Base-by-base conservation (phyloP, 140 eudicot species). In the Ambrosia hybrid region DNA sequence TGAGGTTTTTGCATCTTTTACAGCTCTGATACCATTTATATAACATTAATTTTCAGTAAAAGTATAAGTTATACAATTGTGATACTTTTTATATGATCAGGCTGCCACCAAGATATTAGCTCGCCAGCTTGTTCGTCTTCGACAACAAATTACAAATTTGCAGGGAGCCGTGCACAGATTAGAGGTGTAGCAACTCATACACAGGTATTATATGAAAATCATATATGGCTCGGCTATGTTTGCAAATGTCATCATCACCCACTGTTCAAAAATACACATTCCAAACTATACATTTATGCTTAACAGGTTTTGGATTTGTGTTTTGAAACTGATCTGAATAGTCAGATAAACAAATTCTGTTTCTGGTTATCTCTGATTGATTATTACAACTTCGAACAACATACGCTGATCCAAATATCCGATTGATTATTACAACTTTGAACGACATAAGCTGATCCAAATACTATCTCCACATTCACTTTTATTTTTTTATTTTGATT, bases 61-160 rank as follows among this genome's bases (percentile, higher is more conserved):
- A 33, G 17, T 30, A 60, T 41, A 60, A 60, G 66, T 11, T 21
- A 21, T 60, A 60, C 45, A 12, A 60, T 12, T 60, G 8, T 36
- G 68, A 13, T 61, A 17, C 64, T 49, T 65, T 51, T n/a, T 38
- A 41, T 55, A 68, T 10, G 41, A 68, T 21, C 77, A 92, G 98
- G 98, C 98, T 79, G 98, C 98, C 65, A 92, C 98, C 76, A 89
- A 73, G 80, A 92, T 92, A 68, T 78, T 92, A 78, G 98, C 98
- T 68, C 96, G 98, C 34, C 98, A 92, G 82, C 88, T 92, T 64
- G 98, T 92, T 70, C 84, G 98, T 9, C 83, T 92, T 21, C 68
- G 98, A 65, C 98, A 92, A 70, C 98, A 92, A 79, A 92, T 92
- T 67, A 82, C 89, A 53, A 92, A 92, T 79, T 78, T 92, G 87